Evolutionary conservation across 2,329 filamentous ascomycete species (phyloP).

Genomic region (Camptophora hylomeconis): DNA sequence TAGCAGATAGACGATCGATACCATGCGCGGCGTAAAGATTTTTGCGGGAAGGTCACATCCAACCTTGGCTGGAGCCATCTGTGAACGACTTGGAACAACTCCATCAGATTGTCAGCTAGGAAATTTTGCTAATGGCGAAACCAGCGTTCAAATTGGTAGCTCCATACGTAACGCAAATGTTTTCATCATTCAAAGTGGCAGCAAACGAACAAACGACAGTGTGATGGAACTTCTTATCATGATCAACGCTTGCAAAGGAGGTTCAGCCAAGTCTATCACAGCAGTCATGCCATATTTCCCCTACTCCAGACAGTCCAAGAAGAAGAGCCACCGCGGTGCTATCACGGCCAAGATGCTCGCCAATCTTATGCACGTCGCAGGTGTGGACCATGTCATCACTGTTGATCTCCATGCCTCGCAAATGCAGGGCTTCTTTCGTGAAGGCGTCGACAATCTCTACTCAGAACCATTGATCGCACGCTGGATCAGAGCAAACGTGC

Average conservation of each 20-base stretch:
- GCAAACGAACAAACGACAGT: slow-evolving; percentile 90
- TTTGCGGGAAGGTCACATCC: slow-evolving; percentile 56
- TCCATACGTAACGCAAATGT: slow-evolving; percentile 95
- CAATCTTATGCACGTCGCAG: slow-evolving; percentile 83
- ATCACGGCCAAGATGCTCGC: slow-evolving; percentile 96
- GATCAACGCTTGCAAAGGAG: slow-evolving; percentile 97
- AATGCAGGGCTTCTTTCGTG: slow-evolving; percentile 99
- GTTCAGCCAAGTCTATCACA: slow-evolving; percentile 53
- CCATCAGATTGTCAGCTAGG: slow-evolving; percentile 47
- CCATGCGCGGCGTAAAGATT: slow-evolving; percentile 54
- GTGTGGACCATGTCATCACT: slow-evolving; percentile 94
- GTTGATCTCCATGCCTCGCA: slow-evolving; percentile 94
- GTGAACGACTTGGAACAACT: slow-evolving; percentile 49
- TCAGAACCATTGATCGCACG: slow-evolving; percentile 89
- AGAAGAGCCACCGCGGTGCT: slow-evolving; percentile 90
- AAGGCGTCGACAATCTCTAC: slow-evolving; percentile 92
- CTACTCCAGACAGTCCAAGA: slow-evolving; percentile 98
- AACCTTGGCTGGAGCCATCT: slow-evolving; percentile 50
- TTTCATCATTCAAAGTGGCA: slow-evolving; percentile 96
- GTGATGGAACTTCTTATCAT: slow-evolving; percentile 99
- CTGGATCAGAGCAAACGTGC: slow-evolving; percentile 85
- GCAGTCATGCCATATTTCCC: slow-evolving; percentile 47
- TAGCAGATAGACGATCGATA: too few species aligned
- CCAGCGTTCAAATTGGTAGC: slow-evolving; percentile 51
- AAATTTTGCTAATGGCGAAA: slow-evolving; percentile 60